Base-by-base conservation (phyloP, 176 grass and related monocot genomes). In the Raddia guianensis region DNA sequence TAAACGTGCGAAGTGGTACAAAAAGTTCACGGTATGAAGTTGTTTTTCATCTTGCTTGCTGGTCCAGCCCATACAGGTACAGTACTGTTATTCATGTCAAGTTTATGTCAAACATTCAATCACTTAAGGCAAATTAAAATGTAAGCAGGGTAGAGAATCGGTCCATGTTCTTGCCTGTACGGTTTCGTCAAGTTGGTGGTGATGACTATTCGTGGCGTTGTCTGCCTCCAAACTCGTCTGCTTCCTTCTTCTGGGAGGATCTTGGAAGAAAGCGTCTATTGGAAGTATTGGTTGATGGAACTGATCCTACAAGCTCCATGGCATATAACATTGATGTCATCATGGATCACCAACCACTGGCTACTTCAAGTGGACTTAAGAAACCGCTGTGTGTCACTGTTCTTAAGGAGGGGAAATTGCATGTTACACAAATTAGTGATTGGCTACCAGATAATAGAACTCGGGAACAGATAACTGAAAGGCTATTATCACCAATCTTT, bases 181-280 rank as follows among this genome's bases (percentile, higher is more conserved):
- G 61, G 62, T 89, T 95, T 74, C 95, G 95, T 46, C 95, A 98
- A 90, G 84, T 87, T 14, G 88, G 88, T 72, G 90, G 90, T 74
- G 79, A 82, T 79, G 90, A 93, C 86, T 81, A 89, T 79, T 87
- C 90, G 9, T 98, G 95, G 95, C 83, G 84, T 83, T 93, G 66
- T 89, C 75, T 98, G 44, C 75, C 84, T 70, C 92, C 95, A 42
- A 95, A 98, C 85, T 94, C 92, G 87, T 89, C 95, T 63, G 75
- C 88, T 76, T 71, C 92, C 71, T 98, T 98, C 75, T 95, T 95
- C 63, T 95, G 92, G 95, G 92, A 98, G 80, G 95, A 98, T 93
- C 84, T 98, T 63, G 72, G 90, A 47, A 91, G 92, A 88, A 87
- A 21, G 50, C 78, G 72, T 78, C 72, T 95, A 53, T 85, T 98